Evolutionary conservation across 805 yeast species (phyloP).

Genomic region (Saturnispora silvae): DNA sequence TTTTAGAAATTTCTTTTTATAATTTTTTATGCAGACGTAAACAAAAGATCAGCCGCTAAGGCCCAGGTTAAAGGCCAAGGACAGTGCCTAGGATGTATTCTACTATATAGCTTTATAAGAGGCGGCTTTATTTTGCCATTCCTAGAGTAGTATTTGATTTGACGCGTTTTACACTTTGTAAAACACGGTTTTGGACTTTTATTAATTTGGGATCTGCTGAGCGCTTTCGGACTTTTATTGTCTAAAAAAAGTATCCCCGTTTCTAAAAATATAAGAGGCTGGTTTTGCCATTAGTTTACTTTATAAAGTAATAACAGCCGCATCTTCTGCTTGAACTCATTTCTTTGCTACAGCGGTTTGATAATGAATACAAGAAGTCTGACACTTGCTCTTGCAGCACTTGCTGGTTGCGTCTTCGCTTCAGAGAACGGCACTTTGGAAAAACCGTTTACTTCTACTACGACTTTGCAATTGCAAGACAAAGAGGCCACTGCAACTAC

Average conservation of each 20-base stretch:
- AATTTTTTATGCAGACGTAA: too few relatives aligned
- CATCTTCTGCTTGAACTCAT: too few relatives aligned
- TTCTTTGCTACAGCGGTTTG: background rate
- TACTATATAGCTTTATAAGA: too few relatives aligned
- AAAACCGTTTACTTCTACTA: background rate
- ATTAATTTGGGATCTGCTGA: too few relatives aligned
- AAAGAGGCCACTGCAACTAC: conserved; percentile 9
- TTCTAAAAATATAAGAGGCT: conserved; percentile 12
- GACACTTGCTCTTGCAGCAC: background rate
- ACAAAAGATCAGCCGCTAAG: too few relatives aligned
- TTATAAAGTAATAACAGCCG: too few relatives aligned
- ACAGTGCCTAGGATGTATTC: too few relatives aligned
- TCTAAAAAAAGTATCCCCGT: conserved; percentile 12
- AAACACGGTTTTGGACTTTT: background rate
- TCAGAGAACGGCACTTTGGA: background rate
- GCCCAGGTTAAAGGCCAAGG: too few relatives aligned
- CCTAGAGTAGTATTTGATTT: too few relatives aligned
- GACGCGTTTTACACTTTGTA: background rate
- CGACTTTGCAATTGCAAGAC: too few relatives aligned
- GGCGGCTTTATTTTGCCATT: too few relatives aligned
- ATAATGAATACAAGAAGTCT: background rate
- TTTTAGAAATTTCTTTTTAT: too few relatives aligned
- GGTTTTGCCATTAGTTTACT: conserved; percentile 10
- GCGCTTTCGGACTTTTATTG: conserved; percentile 21
- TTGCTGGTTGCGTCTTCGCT: background rate